Evolutionary conservation across 768 basidiomycete species (phyloP).

Genomic region (Scleroderma bovista): DNA sequence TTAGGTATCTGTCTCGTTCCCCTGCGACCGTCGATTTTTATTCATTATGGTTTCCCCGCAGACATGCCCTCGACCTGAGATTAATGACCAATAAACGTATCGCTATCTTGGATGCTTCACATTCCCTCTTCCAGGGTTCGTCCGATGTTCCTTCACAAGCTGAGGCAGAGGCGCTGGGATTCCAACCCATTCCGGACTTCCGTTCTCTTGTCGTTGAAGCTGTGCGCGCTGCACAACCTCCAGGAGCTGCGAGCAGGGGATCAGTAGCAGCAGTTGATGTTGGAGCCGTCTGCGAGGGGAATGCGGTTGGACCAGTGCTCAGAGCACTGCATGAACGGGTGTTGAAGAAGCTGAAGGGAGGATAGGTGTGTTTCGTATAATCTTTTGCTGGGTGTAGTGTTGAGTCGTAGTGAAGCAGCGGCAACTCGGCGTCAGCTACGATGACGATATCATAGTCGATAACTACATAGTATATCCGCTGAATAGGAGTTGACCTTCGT

Average conservation of each 20-base stretch:
- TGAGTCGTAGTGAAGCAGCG: too few relatives aligned
- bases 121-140: constrained; percentile 42
- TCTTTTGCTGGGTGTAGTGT: constrained; percentile 1
- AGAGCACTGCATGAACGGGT: constrained; percentile 48
- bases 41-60: constrained; percentile 18
- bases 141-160: constrained; percentile 5
- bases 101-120: constrained; percentile 69
- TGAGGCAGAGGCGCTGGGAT: constrained; percentile 24
- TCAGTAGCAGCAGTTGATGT: constrained; percentile 54
- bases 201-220: constrained; percentile 43
- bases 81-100: constrained; percentile 63
- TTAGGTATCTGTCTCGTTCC: constrained; percentile 37
- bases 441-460: too few relatives aligned
- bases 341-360: constrained; percentile 21
- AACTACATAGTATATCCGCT: too few relatives aligned
- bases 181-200: constrained; percentile 61
- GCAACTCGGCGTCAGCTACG: too few relatives aligned
- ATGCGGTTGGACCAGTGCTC: constrained; percentile 41
- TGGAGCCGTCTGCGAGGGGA: constrained; percentile 56
- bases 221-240: constrained; percentile 31
- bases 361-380: constrained; percentile 4
- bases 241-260: constrained; percentile 23
- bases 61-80: constrained; percentile 77
- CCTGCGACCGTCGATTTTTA: background rate
- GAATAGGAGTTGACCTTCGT: too few relatives aligned